These are phyloP conservation scores for Globomyces pollinis-pini DNA, from an alignment of 192 early-diverging fungal genomes.

Conservation along the genomic window DNA sequence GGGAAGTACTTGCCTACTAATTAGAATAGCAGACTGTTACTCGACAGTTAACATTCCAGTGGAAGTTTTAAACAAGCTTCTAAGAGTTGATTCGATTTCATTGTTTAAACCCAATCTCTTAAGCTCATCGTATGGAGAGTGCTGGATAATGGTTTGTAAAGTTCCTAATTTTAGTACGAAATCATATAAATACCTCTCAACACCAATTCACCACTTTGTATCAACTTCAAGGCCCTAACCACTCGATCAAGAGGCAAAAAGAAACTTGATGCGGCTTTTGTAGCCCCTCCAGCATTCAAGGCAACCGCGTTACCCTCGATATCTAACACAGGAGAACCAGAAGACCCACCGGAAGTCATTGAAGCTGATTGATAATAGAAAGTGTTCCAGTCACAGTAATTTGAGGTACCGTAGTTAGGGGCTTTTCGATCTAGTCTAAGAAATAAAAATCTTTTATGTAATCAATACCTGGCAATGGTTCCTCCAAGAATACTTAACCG, in stretches of 20 bases:
- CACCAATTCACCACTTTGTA: slow-evolving; percentile 20
- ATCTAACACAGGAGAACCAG: slow-evolving; percentile 73
- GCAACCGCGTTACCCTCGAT: slow-evolving; percentile 74
- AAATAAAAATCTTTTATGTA: too few relatives aligned
- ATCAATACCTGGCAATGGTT: slow-evolving; percentile 30
- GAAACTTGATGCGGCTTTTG: slow-evolving; percentile 63
- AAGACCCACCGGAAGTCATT: slow-evolving; percentile 68
- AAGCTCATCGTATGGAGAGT: slow-evolving; percentile 35
- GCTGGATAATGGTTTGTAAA: slow-evolving; percentile 36
- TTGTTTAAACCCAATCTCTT: slow-evolving; percentile 61
- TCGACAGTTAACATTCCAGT: slow-evolving; percentile 68
- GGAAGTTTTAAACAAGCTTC: slow-evolving; percentile 48
- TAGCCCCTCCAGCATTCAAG: slow-evolving; percentile 66
- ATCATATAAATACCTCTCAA: too few relatives aligned
- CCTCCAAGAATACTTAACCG: slow-evolving; percentile 31
- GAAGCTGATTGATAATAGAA: slow-evolving; percentile 70
- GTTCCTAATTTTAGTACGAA: too few relatives aligned
- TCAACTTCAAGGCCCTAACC: slow-evolving; percentile 26
- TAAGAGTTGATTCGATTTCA: slow-evolving; percentile 49
- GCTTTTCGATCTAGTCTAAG: slow-evolving; percentile 36
- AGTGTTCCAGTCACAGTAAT: slow-evolving; percentile 36
- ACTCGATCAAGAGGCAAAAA: slow-evolving; percentile 68
- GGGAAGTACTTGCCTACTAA: slow-evolving; percentile 41
- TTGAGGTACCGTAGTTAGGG: slow-evolving; percentile 28
- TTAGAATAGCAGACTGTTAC: too few relatives aligned